Evolutionary conservation across 176 grass and related monocot species (phyloP), one percentile per base, ranked within the genome.

Genomic region (Juncus inflexus): DNA sequence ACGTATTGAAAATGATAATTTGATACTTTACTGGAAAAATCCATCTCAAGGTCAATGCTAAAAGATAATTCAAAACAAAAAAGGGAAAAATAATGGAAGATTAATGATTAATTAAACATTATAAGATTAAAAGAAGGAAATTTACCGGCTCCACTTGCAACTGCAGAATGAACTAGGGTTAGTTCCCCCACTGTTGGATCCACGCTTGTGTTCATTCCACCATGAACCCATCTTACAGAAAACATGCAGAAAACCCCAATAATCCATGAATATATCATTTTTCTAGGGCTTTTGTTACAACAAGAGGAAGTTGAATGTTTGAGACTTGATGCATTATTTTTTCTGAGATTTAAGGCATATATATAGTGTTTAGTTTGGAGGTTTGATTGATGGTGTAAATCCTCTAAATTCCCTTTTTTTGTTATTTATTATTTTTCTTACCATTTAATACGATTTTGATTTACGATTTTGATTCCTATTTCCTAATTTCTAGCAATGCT

Each of bases 81-180:
- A 60, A 60, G 37, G 58, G 9, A 35, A 9, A 35, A 7, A 12
- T 4, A 60, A 60, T 16, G 37, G 15, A 37, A 60, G n/a, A 15
- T 15, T 2, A 19, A 58, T 13, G 19, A 28, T 28, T 28, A 28
- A 28, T 28, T 28, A 36, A 3, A 41, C 35, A 42, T 2, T 50
- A 45, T 19, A 47, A 47, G 43, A 6, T 51, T 14, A 35, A 61
- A 50, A 16, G 28, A 66, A 49, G 63, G 8, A 3, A 50, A 67
- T 15, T 28, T 60, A 78, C 75, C 75, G 3, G 75, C 75, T 70
- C 75, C 75, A 70, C 69, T 58, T 35, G 28, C 38, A 55, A 70
- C 16, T 40, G 75, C 75, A 78, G 75, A 78, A 52, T 55, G 3
- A 60, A 78, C 37, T 58, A 78, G 43, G 37, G 65, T 78, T 52